Evolutionary conservation across 2,329 filamentous ascomycete genomes (phyloP).

Genomic region (Whalleya microplaca): DNA sequence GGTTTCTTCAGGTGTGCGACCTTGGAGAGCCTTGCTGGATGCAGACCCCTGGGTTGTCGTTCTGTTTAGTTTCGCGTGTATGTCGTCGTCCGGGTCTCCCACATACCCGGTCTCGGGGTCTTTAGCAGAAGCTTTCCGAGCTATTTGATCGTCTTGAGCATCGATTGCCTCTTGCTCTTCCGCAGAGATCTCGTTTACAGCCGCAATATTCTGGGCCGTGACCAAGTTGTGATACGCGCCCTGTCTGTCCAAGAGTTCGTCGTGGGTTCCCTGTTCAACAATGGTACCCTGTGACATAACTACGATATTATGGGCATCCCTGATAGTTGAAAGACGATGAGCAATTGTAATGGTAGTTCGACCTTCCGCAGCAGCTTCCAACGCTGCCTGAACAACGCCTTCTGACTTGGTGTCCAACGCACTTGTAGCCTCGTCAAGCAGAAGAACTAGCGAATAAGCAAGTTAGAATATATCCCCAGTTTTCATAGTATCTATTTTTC

Average conservation of each 20-base stretch:
- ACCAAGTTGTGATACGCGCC: constrained; percentile 85
- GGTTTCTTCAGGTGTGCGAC: constrained; percentile 52
- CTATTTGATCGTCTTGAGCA: constrained; percentile 53
- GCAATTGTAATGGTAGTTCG: constrained; percentile 96
- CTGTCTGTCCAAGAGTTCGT: constrained; percentile 70
- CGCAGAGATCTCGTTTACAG: constrained; percentile 56
- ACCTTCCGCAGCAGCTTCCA: constrained; percentile 83
- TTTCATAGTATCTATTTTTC: background rate
- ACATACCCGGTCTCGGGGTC: constrained; percentile 44
- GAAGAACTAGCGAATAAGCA: constrained; percentile 61
- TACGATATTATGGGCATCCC: constrained; percentile 92
- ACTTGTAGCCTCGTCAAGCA: constrained; percentile 94
- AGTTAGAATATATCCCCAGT: constrained; percentile 15
- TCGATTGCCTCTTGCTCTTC: constrained; percentile 57
- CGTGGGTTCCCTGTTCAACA: constrained; percentile 88
- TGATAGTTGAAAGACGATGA: constrained; percentile 93
- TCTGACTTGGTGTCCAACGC: constrained; percentile 94
- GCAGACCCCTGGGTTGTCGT: constrained; percentile 60
- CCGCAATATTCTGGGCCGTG: constrained; percentile 81
- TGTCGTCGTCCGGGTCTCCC: constrained; percentile 65
- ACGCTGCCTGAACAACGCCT: constrained; percentile 88
- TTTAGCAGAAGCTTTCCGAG: constrained; percentile 50
- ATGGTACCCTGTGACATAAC: constrained; percentile 88
- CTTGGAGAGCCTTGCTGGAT: constrained; percentile 73
- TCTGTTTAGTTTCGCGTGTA: constrained; percentile 60